Conservation (phyloP, 1,284 basidiomycete genomes). For the Ceratobasidium sp. region DNA sequence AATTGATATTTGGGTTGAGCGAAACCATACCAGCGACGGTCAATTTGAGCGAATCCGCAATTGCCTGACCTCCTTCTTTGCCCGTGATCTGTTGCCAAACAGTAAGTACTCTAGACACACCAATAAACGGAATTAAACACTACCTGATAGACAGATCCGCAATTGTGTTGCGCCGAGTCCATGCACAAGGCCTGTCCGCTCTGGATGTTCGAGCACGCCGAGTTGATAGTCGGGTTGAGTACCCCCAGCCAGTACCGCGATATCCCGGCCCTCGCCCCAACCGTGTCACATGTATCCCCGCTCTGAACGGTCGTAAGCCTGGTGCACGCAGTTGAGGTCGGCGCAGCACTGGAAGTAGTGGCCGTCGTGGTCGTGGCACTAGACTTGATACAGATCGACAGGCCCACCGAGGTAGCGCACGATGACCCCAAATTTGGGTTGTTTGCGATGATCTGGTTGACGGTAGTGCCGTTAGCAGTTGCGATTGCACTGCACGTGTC, state of each 20-base stretch:
- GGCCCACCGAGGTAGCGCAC: not conserved
- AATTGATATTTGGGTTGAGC: constrained; percentile 14
- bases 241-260: constrained; percentile 8
- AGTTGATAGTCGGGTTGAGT: constrained; percentile 17
- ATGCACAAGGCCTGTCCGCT: constrained; percentile 3
- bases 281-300: constrained; percentile 8
- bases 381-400: not conserved
- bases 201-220: constrained; percentile 18
- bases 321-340: constrained; percentile 3
- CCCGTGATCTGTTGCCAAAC: not conserved
- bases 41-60: constrained; percentile 10
- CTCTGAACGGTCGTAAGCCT: not conserved
- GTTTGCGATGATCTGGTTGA: constrained; percentile 1
- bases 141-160: constrained; percentile 9
- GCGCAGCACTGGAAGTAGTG: not conserved
- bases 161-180: constrained; percentile 6
- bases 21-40: not conserved
- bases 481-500: not conserved
- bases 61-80: constrained; percentile 1
- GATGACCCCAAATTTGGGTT: constrained; percentile 4
- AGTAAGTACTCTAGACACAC: not conserved
- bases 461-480: not conserved
- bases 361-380: not conserved
- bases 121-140: not conserved
- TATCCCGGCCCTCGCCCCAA: constrained; percentile 5